These are phyloP conservation scores for Blastobotrys ciferrii DNA, from an alignment of 1,139 yeast genomes.

Conservation along the genomic window DNA sequence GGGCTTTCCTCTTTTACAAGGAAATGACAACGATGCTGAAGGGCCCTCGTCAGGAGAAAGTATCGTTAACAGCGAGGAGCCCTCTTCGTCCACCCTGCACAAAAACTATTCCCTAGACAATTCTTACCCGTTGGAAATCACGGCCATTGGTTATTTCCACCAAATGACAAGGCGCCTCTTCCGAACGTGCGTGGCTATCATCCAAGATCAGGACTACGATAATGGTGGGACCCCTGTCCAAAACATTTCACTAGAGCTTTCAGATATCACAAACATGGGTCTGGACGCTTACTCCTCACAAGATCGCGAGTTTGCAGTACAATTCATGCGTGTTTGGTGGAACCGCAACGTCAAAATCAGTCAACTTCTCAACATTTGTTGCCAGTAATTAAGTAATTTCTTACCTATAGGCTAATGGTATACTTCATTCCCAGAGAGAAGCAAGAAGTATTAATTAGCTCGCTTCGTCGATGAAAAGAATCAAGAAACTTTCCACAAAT, in stretches of 20 bases:
- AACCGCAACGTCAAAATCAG: conserved; percentile 30
- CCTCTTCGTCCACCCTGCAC: neutral
- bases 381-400: neutral
- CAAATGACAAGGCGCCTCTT: conserved; percentile 31
- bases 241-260: conserved; percentile 37
- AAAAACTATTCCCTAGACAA: neutral
- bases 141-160: conserved; percentile 34
- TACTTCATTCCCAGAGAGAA: too few species aligned
- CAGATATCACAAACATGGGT: conserved; percentile 67
- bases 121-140: conserved; percentile 22
- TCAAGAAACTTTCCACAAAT: too few species aligned
- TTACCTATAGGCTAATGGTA: too few species aligned
- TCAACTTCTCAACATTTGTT: conserved; percentile 1
- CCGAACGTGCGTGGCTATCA: conserved; percentile 21
- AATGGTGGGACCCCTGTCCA: conserved; percentile 33
- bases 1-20: conserved; percentile 18
- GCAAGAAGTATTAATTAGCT: too few species aligned
- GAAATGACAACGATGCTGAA: neutral
- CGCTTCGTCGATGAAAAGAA: too few species aligned
- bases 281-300: conserved; percentile 64
- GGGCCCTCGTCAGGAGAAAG: conserved; percentile 1
- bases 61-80: neutral
- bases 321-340: conserved; percentile 59
- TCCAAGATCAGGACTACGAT: conserved; percentile 22
- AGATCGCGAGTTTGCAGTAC: conserved; percentile 56